phyloP scores from a whole-genome alignment of 768 basidiomycete genomes.

The Coprinellus aureogranulatus region DNA sequence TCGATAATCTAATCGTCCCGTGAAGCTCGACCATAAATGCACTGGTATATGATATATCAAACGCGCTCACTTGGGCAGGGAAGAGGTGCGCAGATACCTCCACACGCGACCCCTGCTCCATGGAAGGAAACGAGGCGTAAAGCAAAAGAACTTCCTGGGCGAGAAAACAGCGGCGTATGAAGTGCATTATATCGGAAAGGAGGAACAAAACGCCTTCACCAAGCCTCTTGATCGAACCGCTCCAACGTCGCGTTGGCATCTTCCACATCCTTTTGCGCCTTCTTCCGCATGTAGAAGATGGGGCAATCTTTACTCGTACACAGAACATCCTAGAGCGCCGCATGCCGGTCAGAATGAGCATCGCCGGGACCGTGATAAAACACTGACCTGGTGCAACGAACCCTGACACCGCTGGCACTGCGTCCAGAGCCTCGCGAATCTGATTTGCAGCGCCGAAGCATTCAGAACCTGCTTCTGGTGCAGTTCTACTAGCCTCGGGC shows the following conservation, averaged over 20 bases:
- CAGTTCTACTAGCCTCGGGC: conserved; percentile 78
- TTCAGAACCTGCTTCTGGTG: conserved; percentile 84
- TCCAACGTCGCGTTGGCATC: conserved; percentile 77
- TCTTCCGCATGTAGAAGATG: conserved; percentile 98
- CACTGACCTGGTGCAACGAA: conserved; percentile 83
- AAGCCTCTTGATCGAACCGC: conserved; percentile 76
- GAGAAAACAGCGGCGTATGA: too few relatives aligned
- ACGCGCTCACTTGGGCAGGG: too few relatives aligned
- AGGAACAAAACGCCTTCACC: conserved; percentile 40
- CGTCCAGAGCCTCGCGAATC: conserved; percentile 95
- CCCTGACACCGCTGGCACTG: conserved; percentile 99
- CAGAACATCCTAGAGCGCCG: conserved; percentile 85
- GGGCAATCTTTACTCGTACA: conserved; percentile 98
- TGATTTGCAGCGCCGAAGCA: conserved; percentile 80
- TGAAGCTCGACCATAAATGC: too few relatives aligned
- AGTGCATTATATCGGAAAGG: too few relatives aligned
- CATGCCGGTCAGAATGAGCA: not conserved
- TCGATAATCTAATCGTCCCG: too few relatives aligned
- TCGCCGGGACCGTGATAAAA: not conserved
- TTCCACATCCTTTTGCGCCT: conserved; percentile 96
- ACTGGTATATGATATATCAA: too few relatives aligned
- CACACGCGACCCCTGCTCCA: too few relatives aligned
- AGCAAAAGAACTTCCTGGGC: too few relatives aligned
- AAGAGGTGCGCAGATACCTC: too few relatives aligned
- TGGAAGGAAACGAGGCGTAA: too few relatives aligned